Conservation (phyloP, 305 asterid genomes). For the Stenogyne calaminthoides region DNA sequence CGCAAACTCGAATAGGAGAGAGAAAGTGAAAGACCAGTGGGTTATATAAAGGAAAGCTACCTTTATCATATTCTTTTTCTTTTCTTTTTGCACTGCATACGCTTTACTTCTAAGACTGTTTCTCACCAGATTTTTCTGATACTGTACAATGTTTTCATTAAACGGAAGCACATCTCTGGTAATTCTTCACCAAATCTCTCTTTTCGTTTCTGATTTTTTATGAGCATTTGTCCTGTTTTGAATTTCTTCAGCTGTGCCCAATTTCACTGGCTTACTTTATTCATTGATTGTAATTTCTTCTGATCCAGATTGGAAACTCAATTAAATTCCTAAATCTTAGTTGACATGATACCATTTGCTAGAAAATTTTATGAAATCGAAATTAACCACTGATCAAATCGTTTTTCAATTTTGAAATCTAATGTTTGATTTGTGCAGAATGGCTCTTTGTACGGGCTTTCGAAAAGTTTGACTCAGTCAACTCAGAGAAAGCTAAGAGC, state of each 20-base stretch:
- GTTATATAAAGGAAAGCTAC: conserved; percentile 31
- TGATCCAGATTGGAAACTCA: conserved; percentile 34
- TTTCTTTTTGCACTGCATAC: conserved; percentile 18
- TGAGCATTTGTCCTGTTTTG: conserved; percentile 5
- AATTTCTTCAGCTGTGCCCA: neutral
- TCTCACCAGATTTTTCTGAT: conserved; percentile 18
- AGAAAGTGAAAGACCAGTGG: neutral
- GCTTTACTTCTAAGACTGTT: neutral
- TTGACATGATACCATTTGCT: conserved; percentile 18
- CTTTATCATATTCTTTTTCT: neutral
- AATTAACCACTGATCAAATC: neutral
- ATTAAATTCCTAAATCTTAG: conserved; percentile 23
- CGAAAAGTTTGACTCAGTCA: conserved; percentile 48
- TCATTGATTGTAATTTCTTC: neutral
- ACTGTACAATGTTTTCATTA: conserved; percentile 57
- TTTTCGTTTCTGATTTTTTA: neutral
- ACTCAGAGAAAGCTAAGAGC: conserved; percentile 43
- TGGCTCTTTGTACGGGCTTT: conserved; percentile 59
- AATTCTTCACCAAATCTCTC: conserved; percentile 25
- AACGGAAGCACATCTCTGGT: conserved; percentile 52
- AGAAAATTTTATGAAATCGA: neutral
- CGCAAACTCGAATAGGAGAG: too few relatives aligned
- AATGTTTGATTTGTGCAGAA: conserved; percentile 46
- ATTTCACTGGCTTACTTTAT: conserved; percentile 7
- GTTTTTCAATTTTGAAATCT: conserved; percentile 5